Evolutionary conservation across 1,139 yeast genomes (phyloP).

Genomic region (Kluyveromyces marxianus): DNA sequence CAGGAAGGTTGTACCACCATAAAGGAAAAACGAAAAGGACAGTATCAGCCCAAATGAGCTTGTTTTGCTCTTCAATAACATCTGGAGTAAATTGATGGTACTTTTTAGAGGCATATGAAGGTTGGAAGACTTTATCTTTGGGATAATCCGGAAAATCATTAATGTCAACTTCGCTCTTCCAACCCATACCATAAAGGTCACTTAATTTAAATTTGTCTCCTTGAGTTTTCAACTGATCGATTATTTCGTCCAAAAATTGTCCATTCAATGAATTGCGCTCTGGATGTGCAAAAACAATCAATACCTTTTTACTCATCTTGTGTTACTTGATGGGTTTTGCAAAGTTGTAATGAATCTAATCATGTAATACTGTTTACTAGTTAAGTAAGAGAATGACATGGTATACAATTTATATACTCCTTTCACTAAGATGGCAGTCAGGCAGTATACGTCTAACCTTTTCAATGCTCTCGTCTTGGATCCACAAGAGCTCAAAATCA

Average conservation of each 20-base stretch:
- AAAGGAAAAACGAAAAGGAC: constrained; percentile 23
- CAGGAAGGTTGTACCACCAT: constrained; percentile 26
- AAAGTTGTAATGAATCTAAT: too few relatives aligned
- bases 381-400: too few relatives aligned
- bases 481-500: too few relatives aligned
- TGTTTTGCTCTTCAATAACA: constrained; percentile 7
- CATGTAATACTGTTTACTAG: too few relatives aligned
- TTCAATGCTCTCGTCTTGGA: too few relatives aligned
- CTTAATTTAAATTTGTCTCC: not conserved
- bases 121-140: not conserved
- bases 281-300: not conserved
- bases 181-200: not conserved
- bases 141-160: not conserved
- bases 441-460: too few relatives aligned
- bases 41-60: constrained; percentile 28
- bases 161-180: not conserved
- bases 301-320: too few relatives aligned
- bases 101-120: not conserved
- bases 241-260: not conserved
- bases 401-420: too few relatives aligned
- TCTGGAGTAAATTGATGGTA: not conserved
- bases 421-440: too few relatives aligned
- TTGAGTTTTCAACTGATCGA: not conserved
- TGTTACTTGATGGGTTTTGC: too few relatives aligned
- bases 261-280: not conserved